Base-by-base conservation (phyloP, 2,329 filamentous ascomycete genomes). In the Fonsecaea monophora region DNA sequence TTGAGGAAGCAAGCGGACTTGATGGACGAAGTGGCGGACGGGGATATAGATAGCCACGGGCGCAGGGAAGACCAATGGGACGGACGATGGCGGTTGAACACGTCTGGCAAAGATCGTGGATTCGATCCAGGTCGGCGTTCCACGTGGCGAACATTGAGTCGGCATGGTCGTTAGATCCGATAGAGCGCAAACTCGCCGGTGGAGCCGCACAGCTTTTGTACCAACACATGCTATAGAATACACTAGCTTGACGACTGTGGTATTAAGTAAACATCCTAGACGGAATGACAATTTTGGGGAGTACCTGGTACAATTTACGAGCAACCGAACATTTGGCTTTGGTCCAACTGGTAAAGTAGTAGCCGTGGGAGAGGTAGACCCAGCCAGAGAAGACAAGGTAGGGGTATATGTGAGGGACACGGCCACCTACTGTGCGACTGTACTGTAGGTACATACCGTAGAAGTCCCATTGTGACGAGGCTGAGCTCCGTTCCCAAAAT, bases 1-100 rank as follows among this genome's bases (percentile, higher is more conserved):
- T 60, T 73, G 10, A 61, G 69, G 48, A 73, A 73, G 48, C 72
- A 73, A 60, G 48, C 57, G 15, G 40, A 62, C 53, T 40, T 71
- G 34, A 63, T 53, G 15, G 38, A 30, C 15, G 56, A 13, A 10
- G 38, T 34, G 15, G 32, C 48, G 53, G 12, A 42, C 13, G 32
- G n/a, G 6, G 21, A 13, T 4, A 30, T 38, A 12, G 48, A 35
- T 8, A 56, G 60, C 25, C 13, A 48, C 2, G 53, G 25, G 13
- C 32, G 21, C 3, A 62, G 30, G 13, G 59, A 62, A 37, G 45
- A 34, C 32, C 48, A 34, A 30, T 62, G 59, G 59, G 59, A 62
- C 25, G 62, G 60, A 25, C 34, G 62, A 13, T 55, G 55, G 45
- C 62, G 62, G 7, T 45, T 65, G 37, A 54, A 65, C 18, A 65